phyloP scores from a whole-genome alignment of 257 asterid species.

The Echites panduratus region DNA sequence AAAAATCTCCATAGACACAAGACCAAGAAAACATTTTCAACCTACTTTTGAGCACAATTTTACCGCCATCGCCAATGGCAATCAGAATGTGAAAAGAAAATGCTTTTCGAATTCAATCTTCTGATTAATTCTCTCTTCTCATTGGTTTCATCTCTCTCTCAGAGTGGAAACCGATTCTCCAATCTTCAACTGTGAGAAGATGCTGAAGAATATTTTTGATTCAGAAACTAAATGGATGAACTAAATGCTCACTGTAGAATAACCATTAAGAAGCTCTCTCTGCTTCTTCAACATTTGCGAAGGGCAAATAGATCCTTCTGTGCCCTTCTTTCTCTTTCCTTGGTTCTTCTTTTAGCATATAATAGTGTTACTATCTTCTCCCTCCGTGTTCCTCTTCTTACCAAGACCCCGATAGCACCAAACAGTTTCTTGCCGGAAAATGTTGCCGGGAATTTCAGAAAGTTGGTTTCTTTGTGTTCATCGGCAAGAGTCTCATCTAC shows the following conservation, averaged over 20 bases:
- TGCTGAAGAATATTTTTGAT: slow-evolving; percentile 11
- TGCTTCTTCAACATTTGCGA: slow-evolving; percentile 28
- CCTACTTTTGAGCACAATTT: slow-evolving; percentile 24
- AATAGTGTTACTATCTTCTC: slow-evolving; percentile 51
- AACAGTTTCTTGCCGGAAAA: too few relatives aligned
- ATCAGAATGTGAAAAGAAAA: slow-evolving; percentile 6
- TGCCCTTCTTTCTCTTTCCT: slow-evolving; percentile 38
- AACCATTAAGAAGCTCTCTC: slow-evolving; percentile 14
- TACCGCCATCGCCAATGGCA: slow-evolving; percentile 31
- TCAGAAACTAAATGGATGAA: slow-evolving; percentile 28
- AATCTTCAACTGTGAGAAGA: slow-evolving; percentile 7
- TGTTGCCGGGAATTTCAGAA: too few relatives aligned
- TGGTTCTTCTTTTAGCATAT: slow-evolving; percentile 53
- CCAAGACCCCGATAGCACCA: too few relatives aligned
- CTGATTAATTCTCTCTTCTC: not conserved
- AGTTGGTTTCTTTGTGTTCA: too few relatives aligned
- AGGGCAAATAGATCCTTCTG: slow-evolving; percentile 42
- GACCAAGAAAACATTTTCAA: slow-evolving; percentile 1
- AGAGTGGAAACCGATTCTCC: not conserved
- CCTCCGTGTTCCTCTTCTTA: slow-evolving; percentile 4
- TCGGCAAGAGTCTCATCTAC: too few relatives aligned
- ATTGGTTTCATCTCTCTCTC: not conserved
- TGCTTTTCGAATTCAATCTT: slow-evolving; percentile 18
- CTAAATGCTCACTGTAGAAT: slow-evolving; percentile 6
- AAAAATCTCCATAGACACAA: slow-evolving; percentile 8